A percentile compares a stretch with the other conserved stretches of the same genome.
Conservation (phyloP, 768 basidiomycete genomes). For the Tricholoma bakamatsutake region DNA sequence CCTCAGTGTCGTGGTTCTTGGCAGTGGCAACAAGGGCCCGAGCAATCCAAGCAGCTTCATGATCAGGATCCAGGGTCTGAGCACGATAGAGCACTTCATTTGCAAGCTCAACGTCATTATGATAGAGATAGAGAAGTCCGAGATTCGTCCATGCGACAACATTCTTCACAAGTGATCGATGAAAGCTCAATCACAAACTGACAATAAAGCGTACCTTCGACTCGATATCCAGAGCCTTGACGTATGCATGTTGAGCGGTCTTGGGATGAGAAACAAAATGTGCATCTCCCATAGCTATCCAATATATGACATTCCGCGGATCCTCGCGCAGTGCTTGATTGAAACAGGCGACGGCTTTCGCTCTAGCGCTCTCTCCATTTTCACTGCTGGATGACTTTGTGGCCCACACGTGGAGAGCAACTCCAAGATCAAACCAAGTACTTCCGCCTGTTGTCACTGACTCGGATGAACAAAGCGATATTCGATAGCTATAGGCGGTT, state of each 20-base stretch:
- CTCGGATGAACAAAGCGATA: constrained; percentile 51
- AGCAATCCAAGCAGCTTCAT: constrained; percentile 84
- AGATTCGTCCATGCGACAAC: constrained; percentile 80
- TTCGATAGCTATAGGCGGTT: constrained; percentile 54
- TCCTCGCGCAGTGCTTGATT: constrained; percentile 71
- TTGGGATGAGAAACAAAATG: constrained; percentile 62
- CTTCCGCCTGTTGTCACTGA: constrained; percentile 40
- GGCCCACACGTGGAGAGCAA: constrained; percentile 50
- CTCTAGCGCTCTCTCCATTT: constrained; percentile 27
- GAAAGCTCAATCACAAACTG: constrained; percentile 1
- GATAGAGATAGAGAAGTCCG: constrained; percentile 78
- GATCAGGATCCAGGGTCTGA: constrained; percentile 90
- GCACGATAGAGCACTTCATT: constrained; percentile 83
- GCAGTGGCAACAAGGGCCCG: constrained; percentile 67
- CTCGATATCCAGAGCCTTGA: constrained; percentile 83
- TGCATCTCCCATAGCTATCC: constrained; percentile 78
- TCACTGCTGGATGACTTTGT: constrained; percentile 23
- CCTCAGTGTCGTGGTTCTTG: constrained; percentile 55
- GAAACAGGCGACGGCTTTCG: constrained; percentile 47
- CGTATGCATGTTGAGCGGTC: constrained; percentile 86
- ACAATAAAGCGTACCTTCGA: constrained; percentile 48
- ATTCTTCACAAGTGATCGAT: constrained; percentile 37
- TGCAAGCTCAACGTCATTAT: constrained; percentile 77
- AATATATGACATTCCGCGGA: constrained; percentile 65
- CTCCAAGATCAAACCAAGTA: constrained; percentile 70